Percentiles rank a stretch among this genome's conserved stretches.
These are phyloP conservation scores for Biscogniauxia marginata DNA, from an alignment of 2,329 filamentous ascomycete genomes.

Conservation along the genomic window DNA sequence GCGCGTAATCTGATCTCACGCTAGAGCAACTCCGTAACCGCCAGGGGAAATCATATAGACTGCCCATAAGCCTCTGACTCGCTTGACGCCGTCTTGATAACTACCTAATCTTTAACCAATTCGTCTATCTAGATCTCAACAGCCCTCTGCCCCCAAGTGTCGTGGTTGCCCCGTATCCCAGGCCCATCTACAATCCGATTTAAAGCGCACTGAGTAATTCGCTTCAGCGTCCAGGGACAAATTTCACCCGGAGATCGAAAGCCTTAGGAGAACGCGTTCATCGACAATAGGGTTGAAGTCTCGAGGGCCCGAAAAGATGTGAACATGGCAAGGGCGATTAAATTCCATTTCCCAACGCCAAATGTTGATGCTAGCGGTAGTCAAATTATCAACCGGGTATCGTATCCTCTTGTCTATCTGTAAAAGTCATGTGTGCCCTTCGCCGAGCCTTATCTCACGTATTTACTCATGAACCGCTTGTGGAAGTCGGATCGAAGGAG, in stretches of 20 bases:
- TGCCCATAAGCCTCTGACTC: neutral
- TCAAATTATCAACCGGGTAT: neutral
- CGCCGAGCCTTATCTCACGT: slow-evolving; percentile 49
- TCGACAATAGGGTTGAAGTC: slow-evolving; percentile 30
- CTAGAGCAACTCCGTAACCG: neutral
- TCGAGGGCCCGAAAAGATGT: slow-evolving; percentile 20
- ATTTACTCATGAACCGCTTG: slow-evolving; percentile 87
- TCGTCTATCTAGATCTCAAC: neutral
- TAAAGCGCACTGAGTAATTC: slow-evolving; percentile 26
- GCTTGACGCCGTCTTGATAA: neutral
- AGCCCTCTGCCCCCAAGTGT: neutral
- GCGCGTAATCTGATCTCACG: neutral
- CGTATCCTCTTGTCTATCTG: neutral
- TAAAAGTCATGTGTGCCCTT: neutral
- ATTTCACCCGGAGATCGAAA: slow-evolving; percentile 32
- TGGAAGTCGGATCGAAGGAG: slow-evolving; percentile 94
- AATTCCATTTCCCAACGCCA: neutral
- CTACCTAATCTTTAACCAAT: neutral
- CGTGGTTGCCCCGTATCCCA: neutral
- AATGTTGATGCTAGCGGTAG: neutral
- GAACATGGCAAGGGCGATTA: slow-evolving; percentile 5
- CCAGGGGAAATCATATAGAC: neutral
- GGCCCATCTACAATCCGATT: neutral
- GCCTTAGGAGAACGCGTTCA: slow-evolving; percentile 30
- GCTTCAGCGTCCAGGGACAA: slow-evolving; percentile 30